Base-by-base conservation (phyloP, 345 rosid species). In the Eucalyptus fibrosa region DNA sequence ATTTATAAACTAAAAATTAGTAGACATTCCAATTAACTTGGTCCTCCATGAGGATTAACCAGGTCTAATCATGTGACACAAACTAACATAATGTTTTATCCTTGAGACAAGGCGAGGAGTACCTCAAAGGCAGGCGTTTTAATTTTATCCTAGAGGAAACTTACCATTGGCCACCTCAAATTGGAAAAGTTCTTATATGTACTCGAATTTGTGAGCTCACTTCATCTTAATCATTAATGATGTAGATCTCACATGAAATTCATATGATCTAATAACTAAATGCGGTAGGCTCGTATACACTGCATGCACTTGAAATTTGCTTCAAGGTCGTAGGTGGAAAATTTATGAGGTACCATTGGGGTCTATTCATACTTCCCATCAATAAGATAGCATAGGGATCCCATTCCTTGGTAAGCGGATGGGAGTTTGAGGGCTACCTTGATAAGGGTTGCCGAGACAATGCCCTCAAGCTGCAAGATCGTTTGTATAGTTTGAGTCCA, bases 371-470 rank as follows among this genome's bases (percentile, higher is more conserved):
- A 19, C 24, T 1, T 53, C 56, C 4, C 10, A 0, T 19, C 56
- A 53, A 53, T 0, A 53, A 53, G 23, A 53, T 53, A 53, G 24
- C 24, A 53, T 0, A 1, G 24, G 4, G 1, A 53, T 19, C 10
- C 5, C 56, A 19, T 19, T 53, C 56, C 10, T 53, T 53, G 56
- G 56, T 3, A 0, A 53, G 10, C 24, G 5, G 5, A 19, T 8
- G 24, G 24, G 56, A 53, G 23, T 53, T 53, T 53, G 56, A 3
- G 10, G 56, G 10, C 56, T 53, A 1, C 56, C 56, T 56, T 23
- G 28, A 21, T 0, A 0, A 9, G 62, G 28, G 62, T 23, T 56
- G 62, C 3, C 0, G 3, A 1, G 60, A 23, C 28, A 55, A 23
- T 0, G 5, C 60, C 5, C 60, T 23, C 60, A 23, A 55, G 28